These are phyloP conservation scores for Spergularia bocconei DNA, from an alignment of 148 eudicot genomes.

Conservation along the genomic window DNA sequence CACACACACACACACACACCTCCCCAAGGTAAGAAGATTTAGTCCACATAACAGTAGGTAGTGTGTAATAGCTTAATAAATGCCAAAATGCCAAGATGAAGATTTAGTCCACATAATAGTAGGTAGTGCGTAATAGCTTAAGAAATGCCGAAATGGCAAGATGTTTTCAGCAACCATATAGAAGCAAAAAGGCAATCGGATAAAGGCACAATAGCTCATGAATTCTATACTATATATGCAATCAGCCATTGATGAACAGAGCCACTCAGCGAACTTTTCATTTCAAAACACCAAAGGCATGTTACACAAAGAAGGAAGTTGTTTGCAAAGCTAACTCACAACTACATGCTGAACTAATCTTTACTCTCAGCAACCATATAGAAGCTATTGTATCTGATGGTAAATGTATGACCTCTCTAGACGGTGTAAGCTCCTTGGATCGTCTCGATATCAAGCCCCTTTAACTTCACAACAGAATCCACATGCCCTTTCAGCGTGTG, in stretches of 20 bases:
- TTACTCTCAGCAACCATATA: constrained; percentile 29
- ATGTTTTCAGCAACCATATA: no score
- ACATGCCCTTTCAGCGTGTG: constrained; percentile 45
- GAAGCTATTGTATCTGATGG: constrained; percentile 16
- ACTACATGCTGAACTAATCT: constrained; percentile 36
- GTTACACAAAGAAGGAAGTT: constrained; percentile 19
- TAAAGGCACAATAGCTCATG: background rate
- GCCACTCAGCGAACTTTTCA: constrained; percentile 19
- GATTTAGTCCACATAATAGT: no score
- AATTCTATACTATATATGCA: constrained; percentile 11
- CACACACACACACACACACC: no score
- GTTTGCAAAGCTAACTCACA: constrained; percentile 31
- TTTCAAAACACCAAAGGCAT: constrained; percentile 26
- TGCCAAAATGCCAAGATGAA: no score
- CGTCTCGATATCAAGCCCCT: constrained; percentile 45
- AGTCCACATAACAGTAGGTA: no score
- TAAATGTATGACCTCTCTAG: constrained; percentile 5
- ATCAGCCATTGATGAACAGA: constrained; percentile 7
- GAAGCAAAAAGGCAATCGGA: background rate
- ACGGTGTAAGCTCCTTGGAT: constrained; percentile 46
- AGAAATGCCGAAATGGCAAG: no score
- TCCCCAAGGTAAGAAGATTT: no score
- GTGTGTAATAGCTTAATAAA: no score
- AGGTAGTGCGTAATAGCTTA: no score
- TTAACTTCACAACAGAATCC: constrained; percentile 43